These are phyloP conservation scores for Alternaria incomplexa DNA, from an alignment of 2,329 filamentous ascomycete genomes.

Conservation along the genomic window DNA sequence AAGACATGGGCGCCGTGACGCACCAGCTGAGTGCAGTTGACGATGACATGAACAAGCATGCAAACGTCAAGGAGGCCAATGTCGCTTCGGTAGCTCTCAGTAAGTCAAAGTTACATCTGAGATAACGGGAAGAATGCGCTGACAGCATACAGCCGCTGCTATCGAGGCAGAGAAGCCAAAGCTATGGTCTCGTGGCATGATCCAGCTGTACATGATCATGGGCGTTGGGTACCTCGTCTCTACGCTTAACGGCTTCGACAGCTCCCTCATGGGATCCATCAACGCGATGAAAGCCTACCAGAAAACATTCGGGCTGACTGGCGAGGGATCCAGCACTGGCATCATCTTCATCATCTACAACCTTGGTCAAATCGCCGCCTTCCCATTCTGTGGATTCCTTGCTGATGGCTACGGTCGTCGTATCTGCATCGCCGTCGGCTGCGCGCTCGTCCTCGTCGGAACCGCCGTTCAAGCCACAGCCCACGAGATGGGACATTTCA, in stretches of 20 bases:
- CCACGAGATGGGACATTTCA: conserved; percentile 58
- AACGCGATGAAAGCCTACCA: conserved; percentile 62
- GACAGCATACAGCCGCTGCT: conserved; percentile 28
- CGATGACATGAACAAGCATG: conserved; percentile 28
- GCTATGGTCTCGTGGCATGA: conserved; percentile 37
- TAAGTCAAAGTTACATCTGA: not conserved
- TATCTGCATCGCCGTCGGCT: conserved; percentile 63
- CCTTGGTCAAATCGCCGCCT: conserved; percentile 58
- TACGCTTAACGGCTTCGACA: conserved; percentile 46
- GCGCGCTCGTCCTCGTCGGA: conserved; percentile 59
- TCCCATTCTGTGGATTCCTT: conserved; percentile 52
- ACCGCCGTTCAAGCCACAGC: conserved; percentile 60
- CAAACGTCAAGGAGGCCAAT: conserved; percentile 32
- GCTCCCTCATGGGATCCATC: conserved; percentile 55
- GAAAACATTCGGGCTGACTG: conserved; percentile 55
- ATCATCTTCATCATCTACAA: conserved; percentile 57
- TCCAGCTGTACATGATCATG: conserved; percentile 44
- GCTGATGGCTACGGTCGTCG: conserved; percentile 57
- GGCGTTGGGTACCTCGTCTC: conserved; percentile 43
- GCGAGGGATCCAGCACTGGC: conserved; percentile 56
- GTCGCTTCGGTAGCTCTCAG: conserved; percentile 41
- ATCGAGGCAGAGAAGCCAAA: conserved; percentile 42
- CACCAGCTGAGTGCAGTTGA: conserved; percentile 32
- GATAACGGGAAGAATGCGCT: not conserved
- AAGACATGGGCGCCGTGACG: conserved; percentile 27